phyloP scores from a whole-genome alignment of 495 filamentous ascomycete species.

The Trypethelium eluteriae region DNA sequence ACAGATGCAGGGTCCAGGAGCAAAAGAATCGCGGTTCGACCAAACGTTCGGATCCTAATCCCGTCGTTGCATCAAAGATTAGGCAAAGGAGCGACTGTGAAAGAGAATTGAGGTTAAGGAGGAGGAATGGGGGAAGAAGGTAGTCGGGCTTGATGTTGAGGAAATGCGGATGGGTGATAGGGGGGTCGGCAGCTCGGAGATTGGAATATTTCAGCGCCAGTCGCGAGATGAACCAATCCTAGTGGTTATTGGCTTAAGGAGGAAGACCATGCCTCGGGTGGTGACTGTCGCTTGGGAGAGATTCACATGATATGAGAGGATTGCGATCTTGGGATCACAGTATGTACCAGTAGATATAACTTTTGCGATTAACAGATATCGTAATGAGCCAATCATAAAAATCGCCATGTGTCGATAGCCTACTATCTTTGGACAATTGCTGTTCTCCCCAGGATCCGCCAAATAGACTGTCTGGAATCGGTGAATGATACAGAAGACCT shows the following conservation, averaged over 20 bases:
- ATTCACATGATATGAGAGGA: neutral
- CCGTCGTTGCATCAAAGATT: neutral
- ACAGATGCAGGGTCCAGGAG: neutral
- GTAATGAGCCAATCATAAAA: no score
- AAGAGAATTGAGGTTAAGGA: neutral
- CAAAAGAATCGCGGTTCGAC: neutral
- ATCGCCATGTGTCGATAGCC: no score
- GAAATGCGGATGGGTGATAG: neutral
- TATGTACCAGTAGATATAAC: no score
- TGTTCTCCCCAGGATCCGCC: no score
- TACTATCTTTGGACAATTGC: no score
- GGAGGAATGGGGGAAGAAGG: neutral
- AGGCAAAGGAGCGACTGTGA: neutral
- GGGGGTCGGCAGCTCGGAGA: neutral
- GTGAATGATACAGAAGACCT: neutral
- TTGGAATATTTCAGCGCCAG: neutral
- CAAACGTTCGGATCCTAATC: slow-evolving; percentile 1
- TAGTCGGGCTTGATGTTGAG: neutral
- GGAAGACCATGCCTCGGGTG: neutral
- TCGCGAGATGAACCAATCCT: neutral
- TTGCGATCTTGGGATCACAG: no score
- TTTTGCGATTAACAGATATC: no score
- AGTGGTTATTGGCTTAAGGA: neutral
- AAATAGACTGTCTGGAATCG: no score
- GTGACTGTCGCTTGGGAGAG: neutral